A percentile compares a stretch with the other conserved stretches of the same genome.
Conservation (phyloP, 2,329 filamentous ascomycete genomes). For the Fusarium agapanthi region DNA sequence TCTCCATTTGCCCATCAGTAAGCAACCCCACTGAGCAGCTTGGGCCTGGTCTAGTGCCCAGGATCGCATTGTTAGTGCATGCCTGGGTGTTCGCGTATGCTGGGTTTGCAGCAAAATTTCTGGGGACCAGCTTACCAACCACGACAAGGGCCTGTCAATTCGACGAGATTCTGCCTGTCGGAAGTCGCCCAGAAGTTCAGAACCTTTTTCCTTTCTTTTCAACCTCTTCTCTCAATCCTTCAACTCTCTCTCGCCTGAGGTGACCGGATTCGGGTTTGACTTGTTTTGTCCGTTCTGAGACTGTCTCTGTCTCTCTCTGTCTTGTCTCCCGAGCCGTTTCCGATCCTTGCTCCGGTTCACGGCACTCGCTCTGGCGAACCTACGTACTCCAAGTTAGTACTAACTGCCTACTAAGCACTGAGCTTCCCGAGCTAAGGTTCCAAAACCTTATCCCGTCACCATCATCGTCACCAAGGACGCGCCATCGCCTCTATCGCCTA, state of each 20-base stretch:
- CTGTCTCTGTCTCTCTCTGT: background rate
- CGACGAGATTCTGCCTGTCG: conserved; percentile 31
- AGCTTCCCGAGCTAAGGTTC: conserved; percentile 28
- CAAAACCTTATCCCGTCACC: conserved; percentile 9
- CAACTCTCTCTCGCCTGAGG: conserved; percentile 4
- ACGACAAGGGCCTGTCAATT: conserved; percentile 22
- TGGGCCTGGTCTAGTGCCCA: background rate
- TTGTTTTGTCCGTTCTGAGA: background rate
- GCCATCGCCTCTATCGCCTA: conserved; percentile 15
- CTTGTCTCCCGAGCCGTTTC: conserved; percentile 11
- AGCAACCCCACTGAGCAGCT: conserved; percentile 17
- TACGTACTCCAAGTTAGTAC: background rate
- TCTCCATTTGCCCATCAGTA: background rate
- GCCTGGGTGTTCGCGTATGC: conserved; percentile 13
- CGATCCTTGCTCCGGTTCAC: conserved; percentile 11
- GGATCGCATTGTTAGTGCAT: conserved; percentile 15
- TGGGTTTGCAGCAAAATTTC: conserved; percentile 23
- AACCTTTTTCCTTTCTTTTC: background rate
- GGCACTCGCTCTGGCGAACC: conserved; percentile 21
- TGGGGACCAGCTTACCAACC: conserved; percentile 35
- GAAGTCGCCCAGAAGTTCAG: conserved; percentile 27
- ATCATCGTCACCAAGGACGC: conserved; percentile 15
- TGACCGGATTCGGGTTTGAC: conserved; percentile 16
- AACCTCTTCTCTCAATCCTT: background rate
- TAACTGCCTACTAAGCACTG: background rate